A percentile compares a stretch with the other conserved stretches of the same genome.
Conservation (phyloP, 2,329 filamentous ascomycete genomes). For the Fusarium sp. region DNA sequence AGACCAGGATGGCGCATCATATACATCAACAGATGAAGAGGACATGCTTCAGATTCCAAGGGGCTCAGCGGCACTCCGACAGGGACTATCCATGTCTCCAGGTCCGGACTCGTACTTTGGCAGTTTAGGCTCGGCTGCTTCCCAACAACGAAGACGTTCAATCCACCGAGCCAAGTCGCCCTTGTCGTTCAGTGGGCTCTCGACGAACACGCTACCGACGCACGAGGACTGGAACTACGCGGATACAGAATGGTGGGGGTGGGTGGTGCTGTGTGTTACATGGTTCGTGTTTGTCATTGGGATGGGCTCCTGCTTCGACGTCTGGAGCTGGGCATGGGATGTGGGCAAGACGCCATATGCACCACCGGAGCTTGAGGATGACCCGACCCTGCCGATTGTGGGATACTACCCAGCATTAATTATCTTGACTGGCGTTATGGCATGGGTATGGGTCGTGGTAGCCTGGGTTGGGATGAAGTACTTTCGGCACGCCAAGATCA, state of each 20-base stretch:
- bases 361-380: conserved; percentile 94
- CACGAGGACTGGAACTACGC: conserved; percentile 87
- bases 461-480: conserved; percentile 99
- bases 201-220: conserved; percentile 63
- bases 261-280: conserved; percentile 90
- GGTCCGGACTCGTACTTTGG: conserved; percentile 76
- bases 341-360: conserved; percentile 96
- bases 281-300: conserved; percentile 97
- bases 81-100: conserved; percentile 65
- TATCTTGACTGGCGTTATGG: conserved; percentile 94
- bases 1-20: conserved; percentile 44
- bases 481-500: conserved; percentile 96
- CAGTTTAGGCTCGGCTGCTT: conserved; percentile 55
- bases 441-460: conserved; percentile 98
- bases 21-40: conserved; percentile 85
- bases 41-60: conserved; percentile 78
- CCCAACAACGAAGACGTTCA: conserved; percentile 62
- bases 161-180: conserved; percentile 73
- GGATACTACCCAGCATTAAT: conserved; percentile 97
- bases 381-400: conserved; percentile 93
- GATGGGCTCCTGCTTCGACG: conserved; percentile 94
- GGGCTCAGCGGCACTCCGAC: conserved; percentile 61
- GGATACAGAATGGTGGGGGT: conserved; percentile 98
- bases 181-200: conserved; percentile 69
- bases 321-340: conserved; percentile 99